phyloP scores from a whole-genome alignment of 140 eudicot genomes.

The Stevia rebaudiana region DNA sequence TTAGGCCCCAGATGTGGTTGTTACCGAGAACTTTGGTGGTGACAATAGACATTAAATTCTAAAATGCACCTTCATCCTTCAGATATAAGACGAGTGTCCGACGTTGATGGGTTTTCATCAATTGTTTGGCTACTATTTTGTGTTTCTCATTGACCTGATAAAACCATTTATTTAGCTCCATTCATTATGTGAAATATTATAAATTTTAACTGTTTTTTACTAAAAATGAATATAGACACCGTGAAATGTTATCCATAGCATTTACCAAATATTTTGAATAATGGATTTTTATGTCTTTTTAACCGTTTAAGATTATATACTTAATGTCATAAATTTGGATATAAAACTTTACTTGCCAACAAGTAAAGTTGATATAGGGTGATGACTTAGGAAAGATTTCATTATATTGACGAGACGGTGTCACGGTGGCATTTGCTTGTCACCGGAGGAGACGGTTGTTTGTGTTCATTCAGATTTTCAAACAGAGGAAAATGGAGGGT shows the following conservation, averaged over 20 bases:
- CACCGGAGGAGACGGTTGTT: too few relatives aligned
- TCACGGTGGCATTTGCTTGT: too few relatives aligned
- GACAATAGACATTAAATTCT: conserved; percentile 17
- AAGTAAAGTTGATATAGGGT: too few relatives aligned
- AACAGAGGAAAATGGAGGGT: too few relatives aligned
- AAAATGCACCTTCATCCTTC: conserved; percentile 15
- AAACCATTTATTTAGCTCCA: conserved; percentile 1
- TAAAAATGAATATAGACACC: not conserved
- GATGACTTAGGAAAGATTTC: too few relatives aligned
- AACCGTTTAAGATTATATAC: too few relatives aligned
- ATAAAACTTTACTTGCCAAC: too few relatives aligned
- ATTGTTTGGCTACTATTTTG: conserved; percentile 11
- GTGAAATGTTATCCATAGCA: not conserved
- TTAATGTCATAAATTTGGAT: too few relatives aligned
- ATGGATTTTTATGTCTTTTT: too few relatives aligned
- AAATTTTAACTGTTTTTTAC: not conserved
- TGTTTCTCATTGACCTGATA: conserved; percentile 23
- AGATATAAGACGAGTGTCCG: conserved; percentile 29
- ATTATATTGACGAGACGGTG: too few relatives aligned
- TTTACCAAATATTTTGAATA: too few relatives aligned
- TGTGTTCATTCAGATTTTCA: too few relatives aligned
- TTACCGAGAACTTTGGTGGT: not conserved
- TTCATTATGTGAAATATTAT: not conserved
- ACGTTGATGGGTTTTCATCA: conserved; percentile 24
- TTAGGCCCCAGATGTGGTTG: not conserved